A percentile compares a stretch with the other conserved stretches of the same genome.
Conservation (phyloP, 1,284 basidiomycete genomes). For the Naganishia albida region DNA sequence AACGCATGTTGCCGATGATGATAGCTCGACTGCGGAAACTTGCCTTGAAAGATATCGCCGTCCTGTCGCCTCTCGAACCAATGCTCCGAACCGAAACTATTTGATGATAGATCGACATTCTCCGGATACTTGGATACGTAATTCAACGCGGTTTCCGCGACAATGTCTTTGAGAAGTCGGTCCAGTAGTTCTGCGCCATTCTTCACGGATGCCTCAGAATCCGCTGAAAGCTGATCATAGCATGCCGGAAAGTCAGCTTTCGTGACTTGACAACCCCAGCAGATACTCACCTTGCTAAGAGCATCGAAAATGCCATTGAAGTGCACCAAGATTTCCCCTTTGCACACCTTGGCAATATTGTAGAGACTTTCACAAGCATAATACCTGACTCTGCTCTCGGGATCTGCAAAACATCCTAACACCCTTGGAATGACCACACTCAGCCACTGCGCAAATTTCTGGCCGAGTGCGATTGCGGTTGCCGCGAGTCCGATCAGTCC, state of each 20-base stretch:
- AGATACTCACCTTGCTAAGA: constrained; percentile 76
- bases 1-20: constrained; percentile 50
- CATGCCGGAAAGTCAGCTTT: background rate
- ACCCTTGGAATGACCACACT: constrained; percentile 87
- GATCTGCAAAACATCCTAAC: constrained; percentile 89
- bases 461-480: constrained; percentile 90
- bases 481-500: constrained; percentile 96
- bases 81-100: constrained; percentile 27
- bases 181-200: constrained; percentile 99
- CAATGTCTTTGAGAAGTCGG: constrained; percentile 94
- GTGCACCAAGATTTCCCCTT: constrained; percentile 93
- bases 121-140: constrained; percentile 89
- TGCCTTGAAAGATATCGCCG: constrained; percentile 56
- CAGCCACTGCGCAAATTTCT: constrained; percentile 90
- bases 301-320: constrained; percentile 99
- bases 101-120: constrained; percentile 42
- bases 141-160: constrained; percentile 91
- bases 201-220: constrained; percentile 95
- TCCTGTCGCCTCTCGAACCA: constrained; percentile 24
- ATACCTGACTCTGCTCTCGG: constrained; percentile 85
- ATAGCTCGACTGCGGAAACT: constrained; percentile 55
- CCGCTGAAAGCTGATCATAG: constrained; percentile 78
- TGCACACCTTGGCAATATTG: constrained; percentile 97
- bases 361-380: constrained; percentile 92
- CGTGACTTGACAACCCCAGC: background rate